A percentile compares a stretch with the other conserved stretches of the same genome.
Conservation (phyloP, 2,329 filamentous ascomycete species). For the Alternaria alternata region DNA sequence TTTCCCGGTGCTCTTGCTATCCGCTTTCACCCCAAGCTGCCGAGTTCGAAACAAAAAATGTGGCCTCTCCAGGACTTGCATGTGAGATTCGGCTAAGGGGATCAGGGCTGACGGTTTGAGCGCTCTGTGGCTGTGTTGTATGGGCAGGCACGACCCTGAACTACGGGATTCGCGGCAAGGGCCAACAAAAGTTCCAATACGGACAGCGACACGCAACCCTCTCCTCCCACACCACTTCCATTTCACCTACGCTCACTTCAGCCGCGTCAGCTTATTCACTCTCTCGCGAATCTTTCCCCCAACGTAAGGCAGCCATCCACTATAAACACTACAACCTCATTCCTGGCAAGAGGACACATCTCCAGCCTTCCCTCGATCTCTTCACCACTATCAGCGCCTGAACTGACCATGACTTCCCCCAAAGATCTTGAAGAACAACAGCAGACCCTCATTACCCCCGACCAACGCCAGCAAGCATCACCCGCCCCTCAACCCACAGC, state of each 20-base stretch:
- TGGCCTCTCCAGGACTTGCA: constrained; percentile 16
- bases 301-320: constrained; percentile 43
- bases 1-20: neutral
- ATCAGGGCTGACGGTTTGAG: neutral
- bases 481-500: constrained; percentile 12
- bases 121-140: constrained; percentile 18
- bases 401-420: constrained; percentile 42
- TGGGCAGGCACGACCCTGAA: constrained; percentile 18
- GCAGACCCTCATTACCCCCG: constrained; percentile 32
- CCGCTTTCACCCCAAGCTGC: constrained; percentile 1
- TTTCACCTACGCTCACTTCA: constrained; percentile 16
- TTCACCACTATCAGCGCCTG: constrained; percentile 25
- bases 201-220: constrained; percentile 13
- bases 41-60: neutral
- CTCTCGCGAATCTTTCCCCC: constrained; percentile 19
- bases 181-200: constrained; percentile 16
- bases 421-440: constrained; percentile 42
- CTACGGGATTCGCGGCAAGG: constrained; percentile 28
- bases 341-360: constrained; percentile 41
- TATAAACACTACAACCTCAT: constrained; percentile 16
- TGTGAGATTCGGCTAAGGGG: constrained; percentile 19
- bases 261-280: constrained; percentile 37
- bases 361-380: constrained; percentile 16
- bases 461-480: constrained; percentile 21
- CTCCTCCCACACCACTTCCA: constrained; percentile 6